Evolutionary conservation across 257 asterid species (phyloP).

Genomic region (Salvia miltiorrhiza): DNA sequence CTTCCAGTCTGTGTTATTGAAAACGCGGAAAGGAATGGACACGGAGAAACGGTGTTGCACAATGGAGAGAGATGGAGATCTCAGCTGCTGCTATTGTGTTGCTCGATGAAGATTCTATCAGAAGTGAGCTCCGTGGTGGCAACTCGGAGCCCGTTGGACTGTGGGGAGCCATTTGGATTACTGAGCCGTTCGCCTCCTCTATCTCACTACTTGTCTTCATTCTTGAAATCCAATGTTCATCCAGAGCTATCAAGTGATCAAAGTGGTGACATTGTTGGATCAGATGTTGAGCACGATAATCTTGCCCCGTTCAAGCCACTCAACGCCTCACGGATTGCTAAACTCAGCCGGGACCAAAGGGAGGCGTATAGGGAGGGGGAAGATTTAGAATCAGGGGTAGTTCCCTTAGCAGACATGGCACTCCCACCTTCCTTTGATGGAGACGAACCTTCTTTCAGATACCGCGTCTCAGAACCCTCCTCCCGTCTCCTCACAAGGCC

Average conservation of each 20-base stretch:
- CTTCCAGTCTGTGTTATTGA: constrained; percentile 61
- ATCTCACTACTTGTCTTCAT: constrained; percentile 34
- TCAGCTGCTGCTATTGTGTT: constrained; percentile 53
- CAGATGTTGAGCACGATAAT: constrained; percentile 12
- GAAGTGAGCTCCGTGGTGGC: constrained; percentile 36
- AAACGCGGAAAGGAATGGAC: constrained; percentile 31
- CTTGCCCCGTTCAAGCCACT: no score
- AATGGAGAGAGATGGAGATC: constrained; percentile 58
- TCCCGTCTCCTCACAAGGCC: constrained; percentile 28
- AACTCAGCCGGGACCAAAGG: no score
- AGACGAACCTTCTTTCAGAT: constrained; percentile 23
- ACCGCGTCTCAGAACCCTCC: constrained; percentile 21
- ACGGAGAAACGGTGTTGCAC: constrained; percentile 30
- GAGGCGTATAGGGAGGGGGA: no score
- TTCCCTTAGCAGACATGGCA: no score
- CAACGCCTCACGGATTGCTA: no score
- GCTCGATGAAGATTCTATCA: constrained; percentile 58
- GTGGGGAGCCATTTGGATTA: constrained; percentile 21
- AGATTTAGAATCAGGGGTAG: not conserved
- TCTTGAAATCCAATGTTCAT: constrained; percentile 35
- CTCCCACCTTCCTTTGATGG: constrained; percentile 33
- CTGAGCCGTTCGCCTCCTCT: constrained; percentile 22
- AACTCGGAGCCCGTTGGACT: constrained; percentile 11
- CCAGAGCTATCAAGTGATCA: constrained; percentile 22
- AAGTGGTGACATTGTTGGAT: constrained; percentile 26